Percentiles rank a stretch among this genome's conserved stretches.
Conservation (phyloP, 805 yeast genomes). For the Jamesozyma hellenica region DNA sequence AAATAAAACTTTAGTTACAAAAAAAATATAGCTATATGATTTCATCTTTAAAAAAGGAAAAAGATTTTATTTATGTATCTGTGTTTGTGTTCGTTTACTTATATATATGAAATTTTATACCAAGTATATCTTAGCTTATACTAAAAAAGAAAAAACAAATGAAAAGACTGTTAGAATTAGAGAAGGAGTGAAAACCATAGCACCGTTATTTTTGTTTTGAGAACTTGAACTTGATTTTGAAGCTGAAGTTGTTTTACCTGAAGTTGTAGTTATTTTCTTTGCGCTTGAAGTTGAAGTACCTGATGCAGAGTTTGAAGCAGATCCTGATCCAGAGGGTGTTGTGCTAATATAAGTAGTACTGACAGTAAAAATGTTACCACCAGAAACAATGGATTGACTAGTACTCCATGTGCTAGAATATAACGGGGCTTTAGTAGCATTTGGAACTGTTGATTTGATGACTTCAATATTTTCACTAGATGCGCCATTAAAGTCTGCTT, state of each 20-base stretch:
- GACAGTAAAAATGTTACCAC: constrained; percentile 22
- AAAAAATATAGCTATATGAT: too few relatives aligned
- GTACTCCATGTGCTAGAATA: constrained; percentile 37
- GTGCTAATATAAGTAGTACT: background rate
- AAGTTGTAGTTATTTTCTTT: background rate
- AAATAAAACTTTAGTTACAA: too few relatives aligned
- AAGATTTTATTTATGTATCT: too few relatives aligned
- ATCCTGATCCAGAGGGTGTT: background rate
- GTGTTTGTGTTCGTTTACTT: too few relatives aligned
- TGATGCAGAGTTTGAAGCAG: background rate
- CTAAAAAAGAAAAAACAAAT: background rate
- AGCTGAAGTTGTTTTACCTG: background rate
- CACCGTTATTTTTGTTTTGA: background rate
- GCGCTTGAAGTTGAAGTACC: background rate
- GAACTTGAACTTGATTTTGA: too few relatives aligned
- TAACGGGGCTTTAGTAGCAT: constrained; percentile 38
- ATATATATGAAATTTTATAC: too few relatives aligned
- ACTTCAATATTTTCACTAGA: constrained; percentile 34
- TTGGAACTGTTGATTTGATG: constrained; percentile 37
- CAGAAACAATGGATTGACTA: constrained; percentile 12
- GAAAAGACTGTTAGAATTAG: background rate
- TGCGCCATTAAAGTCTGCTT: constrained; percentile 27
- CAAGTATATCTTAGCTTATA: background rate
- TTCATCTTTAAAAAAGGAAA: too few relatives aligned
- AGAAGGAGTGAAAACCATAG: background rate